These are phyloP conservation scores for Citrus maxima DNA, from an alignment of 345 rosid genomes.

Conservation along the genomic window DNA sequence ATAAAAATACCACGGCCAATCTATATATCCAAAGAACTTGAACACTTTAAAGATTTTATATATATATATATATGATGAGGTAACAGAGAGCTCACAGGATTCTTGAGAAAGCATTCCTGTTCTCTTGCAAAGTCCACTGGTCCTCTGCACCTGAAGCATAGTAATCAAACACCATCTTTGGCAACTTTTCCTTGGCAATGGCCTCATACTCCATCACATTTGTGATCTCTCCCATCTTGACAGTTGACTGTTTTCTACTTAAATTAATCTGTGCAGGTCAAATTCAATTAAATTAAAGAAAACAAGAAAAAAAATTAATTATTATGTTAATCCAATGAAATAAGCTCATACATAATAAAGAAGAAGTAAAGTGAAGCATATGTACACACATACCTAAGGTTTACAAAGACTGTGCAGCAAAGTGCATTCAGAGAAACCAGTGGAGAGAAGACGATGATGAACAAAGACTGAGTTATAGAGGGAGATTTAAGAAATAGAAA, in stretches of 20 bases:
- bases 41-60: not conserved
- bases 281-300: not conserved
- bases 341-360: not conserved
- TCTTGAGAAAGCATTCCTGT: slow-evolving; percentile 67
- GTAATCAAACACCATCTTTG: slow-evolving; percentile 83
- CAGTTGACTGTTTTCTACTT: not conserved
- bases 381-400: not conserved
- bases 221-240: slow-evolving; percentile 55
- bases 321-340: not conserved
- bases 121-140: slow-evolving; percentile 71
- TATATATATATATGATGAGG: not conserved
- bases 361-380: not conserved
- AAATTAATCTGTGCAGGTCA: not conserved
- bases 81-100: slow-evolving; percentile 48
- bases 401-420: slow-evolving; percentile 8
- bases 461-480: not conserved
- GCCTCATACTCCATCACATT: slow-evolving; percentile 70
- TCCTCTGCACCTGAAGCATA: slow-evolving; percentile 85
- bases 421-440: slow-evolving; percentile 13
- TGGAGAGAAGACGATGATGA: not conserved
- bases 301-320: too few species aligned
- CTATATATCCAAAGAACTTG: not conserved
- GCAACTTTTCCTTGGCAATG: slow-evolving; percentile 66
- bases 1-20: not conserved
- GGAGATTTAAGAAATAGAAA: not conserved